phyloP scores from a whole-genome alignment of 148 eudicot species.

The Cornus kousa region DNA sequence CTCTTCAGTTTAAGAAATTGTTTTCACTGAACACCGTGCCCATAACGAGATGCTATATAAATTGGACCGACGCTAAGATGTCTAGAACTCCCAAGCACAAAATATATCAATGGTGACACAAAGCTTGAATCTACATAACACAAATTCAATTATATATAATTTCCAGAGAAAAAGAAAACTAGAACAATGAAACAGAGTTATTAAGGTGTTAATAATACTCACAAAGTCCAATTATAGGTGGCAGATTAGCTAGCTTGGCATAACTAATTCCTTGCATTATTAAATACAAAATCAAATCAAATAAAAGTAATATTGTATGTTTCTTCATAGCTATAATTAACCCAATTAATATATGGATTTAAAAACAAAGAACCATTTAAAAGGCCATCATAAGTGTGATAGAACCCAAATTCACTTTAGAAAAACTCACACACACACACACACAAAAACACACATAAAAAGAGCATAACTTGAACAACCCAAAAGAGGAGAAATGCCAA shows the following conservation, averaged over 20 bases:
- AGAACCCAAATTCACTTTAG: too few species aligned
- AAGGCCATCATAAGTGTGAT: too few species aligned
- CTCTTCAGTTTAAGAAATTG: conserved; percentile 35
- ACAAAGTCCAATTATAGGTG: conserved; percentile 91
- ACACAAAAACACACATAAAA: too few species aligned
- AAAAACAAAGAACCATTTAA: too few species aligned
- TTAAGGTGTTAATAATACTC: conserved; percentile 30
- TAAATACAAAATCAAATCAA: conserved; percentile 2
- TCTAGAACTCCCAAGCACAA: conserved; percentile 62
- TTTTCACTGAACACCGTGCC: conserved; percentile 63
- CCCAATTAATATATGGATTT: too few species aligned
- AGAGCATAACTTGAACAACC: too few species aligned
- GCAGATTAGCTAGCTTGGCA: conserved; percentile 95
- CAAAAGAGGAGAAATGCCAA: too few species aligned
- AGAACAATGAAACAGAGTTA: not conserved
- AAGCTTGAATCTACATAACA: conserved; percentile 60
- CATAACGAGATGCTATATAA: conserved; percentile 72
- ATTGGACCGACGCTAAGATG: conserved; percentile 72
- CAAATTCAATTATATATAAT: not conserved
- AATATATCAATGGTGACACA: conserved; percentile 68
- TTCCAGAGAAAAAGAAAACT: not conserved
- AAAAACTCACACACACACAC: too few species aligned
- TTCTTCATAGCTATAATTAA: too few species aligned
- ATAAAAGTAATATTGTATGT: not conserved
- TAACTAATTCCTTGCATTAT: conserved; percentile 83